Evolutionary conservation across 2,329 filamentous ascomycete species (phyloP).

Genomic region (Lasiodiplodia hormozganensis): DNA sequence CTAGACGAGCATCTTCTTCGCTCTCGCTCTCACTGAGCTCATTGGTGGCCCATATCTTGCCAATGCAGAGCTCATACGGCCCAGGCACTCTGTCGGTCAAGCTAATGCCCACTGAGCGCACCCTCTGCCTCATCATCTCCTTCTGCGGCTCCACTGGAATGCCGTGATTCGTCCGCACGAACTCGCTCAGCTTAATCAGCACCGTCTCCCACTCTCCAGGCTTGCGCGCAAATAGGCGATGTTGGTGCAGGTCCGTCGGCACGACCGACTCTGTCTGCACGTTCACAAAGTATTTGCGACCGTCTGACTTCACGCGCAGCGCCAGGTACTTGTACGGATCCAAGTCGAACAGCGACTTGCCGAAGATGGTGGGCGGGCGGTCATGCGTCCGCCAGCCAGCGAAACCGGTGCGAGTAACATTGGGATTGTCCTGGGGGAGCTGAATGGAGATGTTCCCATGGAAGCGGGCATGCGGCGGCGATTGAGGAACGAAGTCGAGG

Average conservation of each 20-base stretch:
- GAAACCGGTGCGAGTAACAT: conserved; percentile 81
- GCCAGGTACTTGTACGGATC: conserved; percentile 89
- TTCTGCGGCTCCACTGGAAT: conserved; percentile 91
- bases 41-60: conserved; percentile 92
- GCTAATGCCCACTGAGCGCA: conserved; percentile 84
- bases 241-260: conserved; percentile 94
- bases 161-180: conserved; percentile 93
- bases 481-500: conserved; percentile 67
- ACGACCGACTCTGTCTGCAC: conserved; percentile 94
- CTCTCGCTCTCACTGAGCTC: conserved; percentile 47
- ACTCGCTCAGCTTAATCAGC: conserved; percentile 88
- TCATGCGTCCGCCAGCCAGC: conserved; percentile 89
- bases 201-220: conserved; percentile 94
- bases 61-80: conserved; percentile 85
- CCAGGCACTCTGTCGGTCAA: conserved; percentile 89
- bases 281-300: conserved; percentile 92
- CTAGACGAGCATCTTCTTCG: conserved; percentile 35
- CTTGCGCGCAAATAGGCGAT: conserved; percentile 79
- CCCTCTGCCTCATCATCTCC: conserved; percentile 84
- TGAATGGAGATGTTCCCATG: conserved; percentile 87
- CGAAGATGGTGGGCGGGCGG: conserved; percentile 79
- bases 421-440: conserved; percentile 75
- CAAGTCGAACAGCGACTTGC: conserved; percentile 84
- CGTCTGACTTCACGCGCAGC: conserved; percentile 87
- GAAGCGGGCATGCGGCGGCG: conserved; percentile 77